These are phyloP conservation scores for Rutstroemia sydowiana DNA, from an alignment of 2,329 filamentous ascomycete species.

Conservation along the genomic window DNA sequence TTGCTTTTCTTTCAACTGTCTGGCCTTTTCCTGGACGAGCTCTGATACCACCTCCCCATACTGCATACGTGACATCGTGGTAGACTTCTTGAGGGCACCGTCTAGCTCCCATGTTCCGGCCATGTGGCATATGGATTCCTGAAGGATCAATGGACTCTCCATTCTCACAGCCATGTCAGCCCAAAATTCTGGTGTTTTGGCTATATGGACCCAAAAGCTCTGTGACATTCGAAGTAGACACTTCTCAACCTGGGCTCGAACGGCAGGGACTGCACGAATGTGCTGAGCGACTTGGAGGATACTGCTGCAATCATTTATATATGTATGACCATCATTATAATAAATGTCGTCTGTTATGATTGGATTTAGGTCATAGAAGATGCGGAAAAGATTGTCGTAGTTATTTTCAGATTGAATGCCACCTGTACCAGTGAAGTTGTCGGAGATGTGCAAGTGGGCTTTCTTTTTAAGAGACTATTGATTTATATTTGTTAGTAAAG, in stretches of 20 bases:
- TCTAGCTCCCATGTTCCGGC: constrained; percentile 18
- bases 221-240: constrained; percentile 22
- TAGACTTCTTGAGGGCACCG: constrained; percentile 12
- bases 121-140: constrained; percentile 25
- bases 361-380: constrained; percentile 18
- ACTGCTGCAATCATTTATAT: constrained; percentile 16
- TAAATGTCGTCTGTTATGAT: constrained; percentile 11
- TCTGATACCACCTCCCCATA: constrained; percentile 10
- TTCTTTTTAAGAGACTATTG: constrained; percentile 6
- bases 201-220: constrained; percentile 23
- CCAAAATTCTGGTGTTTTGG: constrained; percentile 18
- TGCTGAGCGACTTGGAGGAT: constrained; percentile 22
- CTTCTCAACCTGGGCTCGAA: constrained; percentile 20
- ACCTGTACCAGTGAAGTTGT: constrained; percentile 14
- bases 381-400: constrained; percentile 27
- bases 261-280: constrained; percentile 12
- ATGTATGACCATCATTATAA: not conserved
- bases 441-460: not conserved
- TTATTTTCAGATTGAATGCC: constrained; percentile 14
- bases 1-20: constrained; percentile 20
- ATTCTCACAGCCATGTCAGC: constrained; percentile 21
- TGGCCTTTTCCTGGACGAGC: constrained; percentile 17
- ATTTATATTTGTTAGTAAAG: not conserved
- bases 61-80: constrained; percentile 1
- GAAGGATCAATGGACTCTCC: constrained; percentile 25